These are phyloP conservation scores for Wickerhamomyces strasburgensis DNA, from an alignment of 805 yeast genomes.

Conservation along the genomic window DNA sequence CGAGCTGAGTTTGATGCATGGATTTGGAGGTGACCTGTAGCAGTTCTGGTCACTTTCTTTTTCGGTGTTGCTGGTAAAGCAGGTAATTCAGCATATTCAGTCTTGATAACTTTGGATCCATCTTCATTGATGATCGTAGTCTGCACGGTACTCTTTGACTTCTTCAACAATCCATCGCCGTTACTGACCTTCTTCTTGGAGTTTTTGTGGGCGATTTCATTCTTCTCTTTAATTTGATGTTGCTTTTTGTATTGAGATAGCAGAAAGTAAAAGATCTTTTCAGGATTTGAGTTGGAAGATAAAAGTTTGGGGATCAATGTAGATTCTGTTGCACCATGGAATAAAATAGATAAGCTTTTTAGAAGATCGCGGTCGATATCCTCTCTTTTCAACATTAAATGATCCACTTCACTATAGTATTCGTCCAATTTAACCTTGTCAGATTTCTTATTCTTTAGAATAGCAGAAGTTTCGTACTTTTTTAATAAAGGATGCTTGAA, in stretches of 20 bases:
- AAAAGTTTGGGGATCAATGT: conserved; percentile 49
- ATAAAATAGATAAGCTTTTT: conserved; percentile 69
- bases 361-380: conserved; percentile 66
- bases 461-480: conserved; percentile 53
- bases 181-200: conserved; percentile 25
- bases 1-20: conserved; percentile 28
- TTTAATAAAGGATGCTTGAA: conserved; percentile 74
- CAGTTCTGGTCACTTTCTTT: conserved; percentile 19
- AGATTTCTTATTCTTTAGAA: conserved; percentile 26
- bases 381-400: conserved; percentile 32
- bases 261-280: conserved; percentile 75
- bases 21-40: conserved; percentile 26
- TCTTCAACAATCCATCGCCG: conserved; percentile 32
- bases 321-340: conserved; percentile 68
- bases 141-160: conserved; percentile 36
- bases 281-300: conserved; percentile 58
- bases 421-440: conserved; percentile 28
- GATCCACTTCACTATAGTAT: conserved; percentile 35
- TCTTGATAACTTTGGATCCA: conserved; percentile 23
- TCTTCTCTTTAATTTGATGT: conserved; percentile 33
- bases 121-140: conserved; percentile 34
- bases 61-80: conserved; percentile 17
- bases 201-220: conserved; percentile 14
- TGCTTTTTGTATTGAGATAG: conserved; percentile 70
- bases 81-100: conserved; percentile 14